These are phyloP conservation scores for Solanum chacoense DNA, from an alignment of 305 asterid genomes.

Conservation along the genomic window DNA sequence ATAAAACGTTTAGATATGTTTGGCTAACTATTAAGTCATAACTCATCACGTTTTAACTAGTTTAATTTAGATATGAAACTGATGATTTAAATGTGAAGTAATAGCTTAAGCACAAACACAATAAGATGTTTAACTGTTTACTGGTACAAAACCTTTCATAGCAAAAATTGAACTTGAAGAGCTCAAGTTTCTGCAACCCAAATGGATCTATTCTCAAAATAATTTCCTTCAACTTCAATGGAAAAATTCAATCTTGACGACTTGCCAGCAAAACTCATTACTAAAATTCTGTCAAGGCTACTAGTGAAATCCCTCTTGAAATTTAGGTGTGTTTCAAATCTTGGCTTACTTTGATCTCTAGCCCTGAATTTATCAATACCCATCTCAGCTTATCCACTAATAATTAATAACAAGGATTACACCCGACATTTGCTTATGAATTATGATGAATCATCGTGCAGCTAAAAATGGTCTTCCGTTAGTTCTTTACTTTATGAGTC, in stretches of 20 bases:
- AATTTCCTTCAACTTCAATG: background rate
- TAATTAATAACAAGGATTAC: background rate
- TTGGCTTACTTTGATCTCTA: background rate
- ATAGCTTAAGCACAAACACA: background rate
- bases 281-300: too few relatives aligned
- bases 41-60: background rate
- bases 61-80: background rate
- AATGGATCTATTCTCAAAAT: too few relatives aligned
- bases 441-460: too few relatives aligned
- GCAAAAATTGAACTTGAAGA: background rate
- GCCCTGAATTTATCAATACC: background rate
- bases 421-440: background rate
- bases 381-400: background rate
- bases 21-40: background rate
- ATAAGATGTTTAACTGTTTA: background rate
- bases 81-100: background rate
- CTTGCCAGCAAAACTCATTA: background rate
- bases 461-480: background rate
- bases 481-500: background rate
- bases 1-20: background rate
- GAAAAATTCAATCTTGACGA: background rate
- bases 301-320: background rate
- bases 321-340: background rate
- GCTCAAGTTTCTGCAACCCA: background rate
- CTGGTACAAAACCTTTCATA: background rate